phyloP scores from a whole-genome alignment of 1,139 yeast species.

The Kodamaea sp. region DNA sequence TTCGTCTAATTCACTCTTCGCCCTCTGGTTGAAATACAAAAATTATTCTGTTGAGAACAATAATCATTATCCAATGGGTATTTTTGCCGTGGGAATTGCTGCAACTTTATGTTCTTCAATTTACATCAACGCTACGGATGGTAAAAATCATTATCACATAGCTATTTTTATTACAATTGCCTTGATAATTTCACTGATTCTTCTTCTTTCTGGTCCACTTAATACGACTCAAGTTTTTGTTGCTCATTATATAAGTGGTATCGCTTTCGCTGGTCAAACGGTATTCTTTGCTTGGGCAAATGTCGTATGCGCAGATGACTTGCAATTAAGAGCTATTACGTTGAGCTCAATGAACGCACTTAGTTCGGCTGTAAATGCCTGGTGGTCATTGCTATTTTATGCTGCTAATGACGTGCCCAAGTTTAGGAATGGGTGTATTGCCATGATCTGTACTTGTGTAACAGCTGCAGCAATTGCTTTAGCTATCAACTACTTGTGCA shows the following conservation, averaged over 20 bases:
- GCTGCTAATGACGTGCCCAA: slow-evolving; percentile 49
- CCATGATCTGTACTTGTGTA: slow-evolving; percentile 50
- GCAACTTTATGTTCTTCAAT: slow-evolving; percentile 46
- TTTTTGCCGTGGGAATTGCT: slow-evolving; percentile 50
- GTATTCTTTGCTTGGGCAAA: slow-evolving; percentile 61
- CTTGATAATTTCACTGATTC: slow-evolving; percentile 43
- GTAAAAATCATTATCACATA: slow-evolving; percentile 49
- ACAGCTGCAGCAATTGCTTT: slow-evolving; percentile 21
- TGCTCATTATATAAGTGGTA: slow-evolving; percentile 54
- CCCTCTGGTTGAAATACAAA: slow-evolving; percentile 46
- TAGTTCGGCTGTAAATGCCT: slow-evolving; percentile 57
- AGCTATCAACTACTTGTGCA: slow-evolving; percentile 30
- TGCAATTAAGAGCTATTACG: slow-evolving; percentile 55
- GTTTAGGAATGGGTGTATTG: slow-evolving; percentile 51
- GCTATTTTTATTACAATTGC: slow-evolving; percentile 40
- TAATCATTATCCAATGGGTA: slow-evolving; percentile 57
- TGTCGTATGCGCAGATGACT: slow-evolving; percentile 48
- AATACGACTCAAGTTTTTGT: slow-evolving; percentile 39
- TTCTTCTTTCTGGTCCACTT: slow-evolving; percentile 34
- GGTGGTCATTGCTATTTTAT: slow-evolving; percentile 58
- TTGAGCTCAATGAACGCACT: slow-evolving; percentile 64
- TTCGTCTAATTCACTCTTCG: slow-evolving; percentile 49
- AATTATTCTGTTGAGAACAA: slow-evolving; percentile 43
- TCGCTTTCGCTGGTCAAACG: slow-evolving; percentile 55
- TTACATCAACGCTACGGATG: slow-evolving; percentile 47